Base-by-base conservation (phyloP, 371 early-diverging fungal species). In the Mucor racemosus region DNA sequence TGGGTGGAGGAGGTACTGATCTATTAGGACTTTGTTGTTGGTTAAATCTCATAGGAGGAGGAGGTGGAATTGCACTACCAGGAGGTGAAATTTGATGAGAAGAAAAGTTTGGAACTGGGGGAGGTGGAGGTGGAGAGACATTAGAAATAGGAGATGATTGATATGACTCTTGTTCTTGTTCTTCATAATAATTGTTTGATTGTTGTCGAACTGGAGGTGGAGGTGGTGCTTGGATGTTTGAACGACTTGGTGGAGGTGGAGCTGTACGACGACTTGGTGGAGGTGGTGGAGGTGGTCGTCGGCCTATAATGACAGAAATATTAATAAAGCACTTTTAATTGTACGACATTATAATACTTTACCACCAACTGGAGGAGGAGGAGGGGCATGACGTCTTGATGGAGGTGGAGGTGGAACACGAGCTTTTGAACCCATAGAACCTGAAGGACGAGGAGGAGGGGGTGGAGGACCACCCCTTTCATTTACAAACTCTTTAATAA, bases 401-500 rank as follows among this genome's bases (percentile, higher is more conserved):
- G 81, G 82, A 19, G 82, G 79, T 10, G 82, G 82, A 19, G 74
- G 75, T n/a, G 69, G 44, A 36, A 58, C 68, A 48, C 72, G 67
- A 56, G 55, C 36, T 17, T 21, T 39, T 5, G 62, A 21, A 11
- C 53, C 64, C 19, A 54, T 14, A 7, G 66, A 40, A 46, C 35
- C 36, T n/a, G 72, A 46, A 34, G 75, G 68, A 15, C 69, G 58
- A 36, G 68, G 65, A 36, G 75, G 73, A 48, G 74, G 64, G 0
- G 76, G 33, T 17, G 75, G 75, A 1, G 73, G 68, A n/a, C 81
- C 81, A 42, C 78, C 78, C 60, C 79, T 71, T 53, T 79, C 64
- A 33, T 73, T 78, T 4, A 84, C 84, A 62, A 81, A 84, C 34
- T 76, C 75, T 62, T 78, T 74, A 40, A 84, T 84, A 58, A 84